A percentile compares a stretch with the other conserved stretches of the same genome.
These are phyloP conservation scores for Logfia minima DNA, from an alignment of 129 eudicot genomes.

Conservation along the genomic window DNA sequence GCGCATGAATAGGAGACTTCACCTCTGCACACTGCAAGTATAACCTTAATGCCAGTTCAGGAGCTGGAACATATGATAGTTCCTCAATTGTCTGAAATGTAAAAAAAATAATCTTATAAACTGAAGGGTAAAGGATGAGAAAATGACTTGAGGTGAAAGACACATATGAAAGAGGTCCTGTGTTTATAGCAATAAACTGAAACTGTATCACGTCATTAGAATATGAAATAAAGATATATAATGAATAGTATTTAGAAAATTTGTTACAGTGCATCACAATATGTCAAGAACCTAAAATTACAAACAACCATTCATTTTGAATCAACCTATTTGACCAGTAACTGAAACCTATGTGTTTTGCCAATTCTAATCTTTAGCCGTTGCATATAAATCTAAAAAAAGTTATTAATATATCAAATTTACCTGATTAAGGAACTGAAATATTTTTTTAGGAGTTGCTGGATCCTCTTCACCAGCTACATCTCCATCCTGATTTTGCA, in stretches of 20 bases:
- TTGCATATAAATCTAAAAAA: neutral
- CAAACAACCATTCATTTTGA: neutral
- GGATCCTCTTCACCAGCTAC: slow-evolving; percentile 85
- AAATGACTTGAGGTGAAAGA: neutral
- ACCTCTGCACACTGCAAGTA: slow-evolving; percentile 99
- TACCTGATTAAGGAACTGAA: slow-evolving; percentile 90
- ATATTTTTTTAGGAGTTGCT: slow-evolving; percentile 84
- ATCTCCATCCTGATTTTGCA: slow-evolving; percentile 93
- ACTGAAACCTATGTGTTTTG: neutral
- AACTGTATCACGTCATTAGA: neutral
- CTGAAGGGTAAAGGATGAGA: slow-evolving; percentile 5
- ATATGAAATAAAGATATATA: neutral
- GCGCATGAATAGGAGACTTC: slow-evolving; percentile 11
- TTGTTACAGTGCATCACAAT: neutral
- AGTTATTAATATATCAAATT: slow-evolving; percentile 1
- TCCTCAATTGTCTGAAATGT: slow-evolving; percentile 77
- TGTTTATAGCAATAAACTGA: neutral
- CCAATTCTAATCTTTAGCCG: neutral
- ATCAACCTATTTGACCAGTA: neutral
- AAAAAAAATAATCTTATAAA: slow-evolving; percentile 5
- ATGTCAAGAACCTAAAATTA: neutral
- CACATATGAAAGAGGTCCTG: slow-evolving; percentile 4
- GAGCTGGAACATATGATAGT: slow-evolving; percentile 83
- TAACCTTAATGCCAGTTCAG: slow-evolving; percentile 87
- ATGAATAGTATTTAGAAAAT: neutral